Conservation (phyloP, 106 monocot species). For the Vanilla planifolia region DNA sequence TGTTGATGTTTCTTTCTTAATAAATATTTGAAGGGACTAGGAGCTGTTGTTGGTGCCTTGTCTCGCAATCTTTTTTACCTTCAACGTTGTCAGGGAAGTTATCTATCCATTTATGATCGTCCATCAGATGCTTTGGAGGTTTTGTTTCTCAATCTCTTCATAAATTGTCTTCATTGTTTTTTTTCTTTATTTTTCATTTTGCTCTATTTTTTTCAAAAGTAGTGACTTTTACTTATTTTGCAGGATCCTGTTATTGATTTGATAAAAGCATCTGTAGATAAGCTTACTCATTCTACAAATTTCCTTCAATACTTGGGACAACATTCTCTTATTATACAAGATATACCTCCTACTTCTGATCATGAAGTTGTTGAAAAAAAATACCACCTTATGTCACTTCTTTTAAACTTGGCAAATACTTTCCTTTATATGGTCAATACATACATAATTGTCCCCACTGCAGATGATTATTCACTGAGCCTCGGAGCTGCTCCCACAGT, state of each 20-base stretch:
- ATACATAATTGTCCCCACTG: slow-evolving; percentile 96
- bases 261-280: slow-evolving; percentile 73
- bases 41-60: slow-evolving; percentile 93
- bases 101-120: slow-evolving; percentile 89
- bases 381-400: slow-evolving; percentile 86
- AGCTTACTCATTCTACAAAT: slow-evolving; percentile 76
- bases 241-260: slow-evolving; percentile 86
- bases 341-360: slow-evolving; percentile 39
- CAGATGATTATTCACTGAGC: slow-evolving; percentile 85
- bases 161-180: background rate
- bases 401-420: slow-evolving; percentile 87
- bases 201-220: background rate
- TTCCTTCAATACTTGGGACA: slow-evolving; percentile 91
- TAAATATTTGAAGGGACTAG: slow-evolving; percentile 52
- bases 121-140: slow-evolving; percentile 68
- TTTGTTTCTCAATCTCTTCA: background rate
- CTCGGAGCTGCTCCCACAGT: slow-evolving; percentile 95
- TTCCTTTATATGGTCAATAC: slow-evolving; percentile 99
- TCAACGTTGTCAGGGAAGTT: slow-evolving; percentile 77
- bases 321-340: slow-evolving; percentile 81
- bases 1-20: background rate
- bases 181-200: background rate
- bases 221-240: background rate
- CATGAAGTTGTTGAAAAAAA: slow-evolving; percentile 40
- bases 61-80: slow-evolving; percentile 86